Evolutionary conservation across 2,329 filamentous ascomycete species (phyloP).

Genomic region (Colletotrichum limetticola): DNA sequence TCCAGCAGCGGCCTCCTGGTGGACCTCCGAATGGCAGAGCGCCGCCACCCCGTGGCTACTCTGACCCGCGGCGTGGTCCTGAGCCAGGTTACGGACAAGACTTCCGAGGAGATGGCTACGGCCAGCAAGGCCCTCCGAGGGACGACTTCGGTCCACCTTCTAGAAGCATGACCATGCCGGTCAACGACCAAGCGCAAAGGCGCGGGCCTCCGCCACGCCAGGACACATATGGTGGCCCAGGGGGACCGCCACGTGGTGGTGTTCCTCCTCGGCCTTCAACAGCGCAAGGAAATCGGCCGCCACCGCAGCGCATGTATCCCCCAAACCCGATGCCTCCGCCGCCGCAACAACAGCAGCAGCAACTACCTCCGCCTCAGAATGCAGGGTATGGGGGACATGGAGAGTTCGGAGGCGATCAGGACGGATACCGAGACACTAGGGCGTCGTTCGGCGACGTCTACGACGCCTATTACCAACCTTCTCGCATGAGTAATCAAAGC

Average conservation of each 20-base stretch:
- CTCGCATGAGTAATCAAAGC: slow-evolving; percentile 41
- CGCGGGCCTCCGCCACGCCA: slow-evolving; percentile 48
- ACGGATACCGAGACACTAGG: slow-evolving; percentile 45
- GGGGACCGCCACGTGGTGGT: slow-evolving; percentile 54
- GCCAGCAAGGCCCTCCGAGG: slow-evolving; percentile 44
- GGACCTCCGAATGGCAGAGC: slow-evolving; percentile 39
- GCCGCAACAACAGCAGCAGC: slow-evolving; percentile 32
- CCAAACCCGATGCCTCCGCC: slow-evolving; percentile 52
- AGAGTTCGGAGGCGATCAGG: slow-evolving; percentile 44
- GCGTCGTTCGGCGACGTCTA: slow-evolving; percentile 39
- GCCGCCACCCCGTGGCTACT: slow-evolving; percentile 44
- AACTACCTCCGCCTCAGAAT: slow-evolving; percentile 38
- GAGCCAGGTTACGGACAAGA: slow-evolving; percentile 47
- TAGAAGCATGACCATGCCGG: slow-evolving; percentile 72
- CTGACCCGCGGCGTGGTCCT: slow-evolving; percentile 39
- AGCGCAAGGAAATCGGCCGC: slow-evolving; percentile 61
- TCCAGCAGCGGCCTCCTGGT: slow-evolving; percentile 14
- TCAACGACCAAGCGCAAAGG: slow-evolving; percentile 56
- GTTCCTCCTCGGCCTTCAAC: slow-evolving; percentile 66
- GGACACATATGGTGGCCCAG: slow-evolving; percentile 45
- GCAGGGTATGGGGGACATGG: slow-evolving; percentile 39
- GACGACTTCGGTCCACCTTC: slow-evolving; percentile 61
- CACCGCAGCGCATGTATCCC: slow-evolving; percentile 64
- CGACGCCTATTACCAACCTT: slow-evolving; percentile 39
- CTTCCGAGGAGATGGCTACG: slow-evolving; percentile 50